Conservation (phyloP, 306 rosid species). For the Phaseolus lunatus region DNA sequence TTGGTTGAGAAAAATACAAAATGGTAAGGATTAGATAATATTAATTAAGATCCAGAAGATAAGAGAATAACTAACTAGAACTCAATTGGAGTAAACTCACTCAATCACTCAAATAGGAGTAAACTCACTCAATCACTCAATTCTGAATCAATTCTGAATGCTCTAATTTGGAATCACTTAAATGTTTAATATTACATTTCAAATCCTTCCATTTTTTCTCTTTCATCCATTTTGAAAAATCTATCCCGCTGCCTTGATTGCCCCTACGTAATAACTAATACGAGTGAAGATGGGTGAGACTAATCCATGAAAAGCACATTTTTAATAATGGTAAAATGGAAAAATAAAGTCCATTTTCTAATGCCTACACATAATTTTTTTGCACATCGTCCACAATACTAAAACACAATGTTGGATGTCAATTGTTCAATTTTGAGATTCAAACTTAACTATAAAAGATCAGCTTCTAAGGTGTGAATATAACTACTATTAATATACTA, state of each 20-base stretch:
- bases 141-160: too few relatives aligned
- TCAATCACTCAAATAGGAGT: too few relatives aligned
- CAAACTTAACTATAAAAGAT: too few relatives aligned
- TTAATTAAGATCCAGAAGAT: too few relatives aligned
- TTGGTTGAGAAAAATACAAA: too few relatives aligned
- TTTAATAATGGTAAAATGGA: neutral
- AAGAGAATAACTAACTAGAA: too few relatives aligned
- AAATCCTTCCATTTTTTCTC: neutral
- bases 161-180: neutral
- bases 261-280: neutral
- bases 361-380: neutral
- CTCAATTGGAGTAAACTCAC: too few relatives aligned
- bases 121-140: too few relatives aligned
- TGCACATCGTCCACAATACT: neutral
- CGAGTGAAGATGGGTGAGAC: neutral
- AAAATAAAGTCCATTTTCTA: neutral
- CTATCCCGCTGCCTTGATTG: neutral
- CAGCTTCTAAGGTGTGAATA: too few relatives aligned
- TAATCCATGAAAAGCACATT: neutral
- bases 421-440: too few relatives aligned
- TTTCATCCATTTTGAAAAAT: slow-evolving; percentile 24
- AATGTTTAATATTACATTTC: slow-evolving; percentile 3
- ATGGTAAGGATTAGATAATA: too few relatives aligned
- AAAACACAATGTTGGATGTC: neutral
- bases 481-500: too few relatives aligned